Evolutionary conservation across 1,284 basidiomycete species (phyloP).

Genomic region (Ustilago nuda): DNA sequence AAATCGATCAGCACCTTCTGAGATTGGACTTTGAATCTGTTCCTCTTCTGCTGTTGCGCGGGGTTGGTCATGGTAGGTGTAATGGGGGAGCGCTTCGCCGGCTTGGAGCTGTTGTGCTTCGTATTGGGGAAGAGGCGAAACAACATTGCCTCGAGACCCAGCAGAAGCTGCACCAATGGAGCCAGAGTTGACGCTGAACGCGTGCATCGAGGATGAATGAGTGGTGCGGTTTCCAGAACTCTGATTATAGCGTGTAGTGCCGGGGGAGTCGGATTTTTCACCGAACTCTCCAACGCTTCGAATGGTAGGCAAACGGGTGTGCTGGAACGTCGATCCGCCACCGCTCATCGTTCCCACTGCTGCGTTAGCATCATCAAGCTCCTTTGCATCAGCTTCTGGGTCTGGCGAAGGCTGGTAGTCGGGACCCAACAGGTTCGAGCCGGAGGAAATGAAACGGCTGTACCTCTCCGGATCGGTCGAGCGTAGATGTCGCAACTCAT

Average conservation of each 20-base stretch:
- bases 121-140: slow-evolving; percentile 35
- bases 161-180: slow-evolving; percentile 20
- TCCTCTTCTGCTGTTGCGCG: slow-evolving; percentile 9
- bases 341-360: slow-evolving; percentile 6
- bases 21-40: slow-evolving; percentile 12
- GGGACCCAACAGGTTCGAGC: slow-evolving; percentile 50
- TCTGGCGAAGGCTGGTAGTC: slow-evolving; percentile 35
- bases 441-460: slow-evolving; percentile 55
- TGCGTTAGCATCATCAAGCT: slow-evolving; percentile 5
- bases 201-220: slow-evolving; percentile 5
- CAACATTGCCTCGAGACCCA: slow-evolving; percentile 6
- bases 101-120: slow-evolving; percentile 20
- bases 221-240: slow-evolving; percentile 7
- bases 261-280: slow-evolving; percentile 33
- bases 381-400: slow-evolving; percentile 4
- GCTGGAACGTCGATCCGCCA: slow-evolving; percentile 6
- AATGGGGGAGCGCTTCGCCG: slow-evolving; percentile 29
- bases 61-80: slow-evolving; percentile 22
- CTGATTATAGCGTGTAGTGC: not conserved
- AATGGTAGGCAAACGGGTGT: slow-evolving; percentile 50
- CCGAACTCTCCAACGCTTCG: slow-evolving; percentile 57
- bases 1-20: slow-evolving; percentile 17
- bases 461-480: slow-evolving; percentile 42
- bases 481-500: slow-evolving; percentile 33
- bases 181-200: slow-evolving; percentile 2